Evolutionary conservation across 306 rosid genomes (phyloP).

Genomic region (Albizia julibrissin): DNA sequence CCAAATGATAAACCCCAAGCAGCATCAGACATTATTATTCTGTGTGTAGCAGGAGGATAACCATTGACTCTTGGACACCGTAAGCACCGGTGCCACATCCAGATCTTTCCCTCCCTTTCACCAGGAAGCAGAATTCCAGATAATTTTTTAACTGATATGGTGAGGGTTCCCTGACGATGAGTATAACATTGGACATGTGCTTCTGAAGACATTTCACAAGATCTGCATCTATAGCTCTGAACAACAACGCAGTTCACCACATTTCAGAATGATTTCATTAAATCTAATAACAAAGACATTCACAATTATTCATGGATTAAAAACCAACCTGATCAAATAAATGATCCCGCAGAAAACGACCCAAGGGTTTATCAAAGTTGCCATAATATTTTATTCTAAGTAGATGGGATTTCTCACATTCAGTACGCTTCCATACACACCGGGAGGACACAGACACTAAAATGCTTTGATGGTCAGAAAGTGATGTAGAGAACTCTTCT

Average conservation of each 20-base stretch:
- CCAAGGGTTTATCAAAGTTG: conserved; percentile 89
- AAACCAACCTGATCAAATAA: conserved; percentile 88
- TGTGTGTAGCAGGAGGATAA: conserved; percentile 92
- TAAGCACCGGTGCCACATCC: conserved; percentile 99
- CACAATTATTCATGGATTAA: conserved; percentile 20
- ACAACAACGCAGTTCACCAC: conserved; percentile 28
- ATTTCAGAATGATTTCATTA: conserved; percentile 29
- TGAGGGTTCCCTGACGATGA: conserved; percentile 94
- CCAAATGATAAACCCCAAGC: conserved; percentile 99
- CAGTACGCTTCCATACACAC: conserved; percentile 97
- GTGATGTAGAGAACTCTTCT: conserved; percentile 90
- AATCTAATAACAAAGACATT: conserved; percentile 18
- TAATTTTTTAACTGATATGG: conserved; percentile 88
- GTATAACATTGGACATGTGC: conserved; percentile 97
- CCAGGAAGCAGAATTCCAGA: conserved; percentile 77
- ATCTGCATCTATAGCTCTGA: conserved; percentile 78
- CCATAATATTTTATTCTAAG: conserved; percentile 97
- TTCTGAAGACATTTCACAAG: conserved; percentile 94
- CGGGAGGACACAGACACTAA: conserved; percentile 95
- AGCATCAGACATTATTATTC: conserved; percentile 98
- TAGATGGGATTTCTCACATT: conserved; percentile 94
- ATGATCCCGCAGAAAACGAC: conserved; percentile 85
- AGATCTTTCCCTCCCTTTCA: conserved; percentile 92
- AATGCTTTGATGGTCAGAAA: conserved; percentile 93
- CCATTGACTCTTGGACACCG: conserved; percentile 86